Evolutionary conservation across 225 moss, liverwort and hornwort genomes (phyloP).

Genomic region (Takakia lepidozioides): DNA sequence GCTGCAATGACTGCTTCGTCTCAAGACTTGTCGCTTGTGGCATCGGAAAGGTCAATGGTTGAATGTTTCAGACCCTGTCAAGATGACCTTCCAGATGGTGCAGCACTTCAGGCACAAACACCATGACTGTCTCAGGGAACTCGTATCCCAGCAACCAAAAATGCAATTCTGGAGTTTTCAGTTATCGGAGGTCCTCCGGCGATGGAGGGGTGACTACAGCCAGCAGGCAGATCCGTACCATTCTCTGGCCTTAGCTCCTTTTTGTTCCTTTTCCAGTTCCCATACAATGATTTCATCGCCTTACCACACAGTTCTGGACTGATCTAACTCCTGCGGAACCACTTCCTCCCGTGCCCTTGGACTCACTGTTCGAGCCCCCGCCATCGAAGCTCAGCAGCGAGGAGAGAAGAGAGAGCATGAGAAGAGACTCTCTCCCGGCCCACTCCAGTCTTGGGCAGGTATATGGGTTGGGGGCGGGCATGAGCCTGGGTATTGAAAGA

Average conservation of each 20-base stretch:
- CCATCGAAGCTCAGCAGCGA: constrained; percentile 24
- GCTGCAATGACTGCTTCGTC: too few species aligned
- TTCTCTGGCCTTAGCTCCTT: constrained; percentile 85
- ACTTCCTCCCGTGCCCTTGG: constrained; percentile 17
- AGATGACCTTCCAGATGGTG: constrained; percentile 83
- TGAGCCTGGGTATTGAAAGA: too few species aligned
- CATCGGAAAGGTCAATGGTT: too few species aligned
- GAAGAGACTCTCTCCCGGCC: too few species aligned
- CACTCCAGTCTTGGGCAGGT: too few species aligned
- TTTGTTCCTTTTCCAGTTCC: constrained; percentile 70
- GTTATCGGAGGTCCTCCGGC: constrained; percentile 91
- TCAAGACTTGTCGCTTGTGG: too few species aligned
- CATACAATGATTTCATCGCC: constrained; percentile 67
- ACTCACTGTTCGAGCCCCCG: constrained; percentile 38
- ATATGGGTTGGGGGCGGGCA: too few species aligned
- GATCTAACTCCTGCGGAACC: constrained; percentile 62
- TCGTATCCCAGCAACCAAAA: constrained; percentile 98
- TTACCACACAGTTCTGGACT: constrained; percentile 70
- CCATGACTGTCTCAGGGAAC: constrained; percentile 99
- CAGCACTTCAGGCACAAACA: constrained; percentile 83
- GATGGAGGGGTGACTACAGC: constrained; percentile 92
- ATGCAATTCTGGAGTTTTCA: constrained; percentile 98
- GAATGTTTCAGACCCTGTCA: constrained; percentile 81
- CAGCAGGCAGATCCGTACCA: constrained; percentile 85
- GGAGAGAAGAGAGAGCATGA: too few species aligned